Conservation (phyloP, 1,284 basidiomycete species). For the Cutaneotrichosporon sp. region DNA sequence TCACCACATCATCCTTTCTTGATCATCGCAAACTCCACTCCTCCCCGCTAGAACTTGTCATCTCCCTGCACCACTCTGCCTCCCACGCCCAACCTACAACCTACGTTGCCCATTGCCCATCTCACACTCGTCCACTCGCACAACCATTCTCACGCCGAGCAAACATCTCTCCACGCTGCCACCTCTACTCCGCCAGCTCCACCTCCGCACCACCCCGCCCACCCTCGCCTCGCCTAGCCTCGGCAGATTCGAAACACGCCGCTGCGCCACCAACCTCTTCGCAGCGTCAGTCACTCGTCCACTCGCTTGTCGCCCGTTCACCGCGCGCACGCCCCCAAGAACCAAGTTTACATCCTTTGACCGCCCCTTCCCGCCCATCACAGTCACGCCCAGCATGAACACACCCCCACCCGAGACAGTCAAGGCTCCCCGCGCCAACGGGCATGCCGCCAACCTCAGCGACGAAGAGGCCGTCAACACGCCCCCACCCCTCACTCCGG, state of each 20-base stretch:
- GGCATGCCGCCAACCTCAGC: neutral
- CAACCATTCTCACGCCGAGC: neutral
- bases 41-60: too few species aligned
- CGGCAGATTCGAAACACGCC: neutral
- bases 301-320: neutral
- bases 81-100: too few species aligned
- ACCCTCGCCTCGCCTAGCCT: neutral
- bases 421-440: conserved; percentile 9
- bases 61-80: too few species aligned
- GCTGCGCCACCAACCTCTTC: neutral
- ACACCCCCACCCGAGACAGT: conserved; percentile 47
- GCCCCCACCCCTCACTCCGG: conserved; percentile 14
- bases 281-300: neutral
- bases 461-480: conserved; percentile 17
- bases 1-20: neutral
- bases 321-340: neutral
- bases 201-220: neutral
- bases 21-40: neutral
- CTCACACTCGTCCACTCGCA: neutral
- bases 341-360: neutral
- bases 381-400: conserved; percentile 14
- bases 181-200: neutral
- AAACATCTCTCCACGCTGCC: neutral
- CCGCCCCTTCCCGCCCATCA: neutral
- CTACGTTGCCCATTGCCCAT: too few species aligned